These are phyloP conservation scores for Thelonectria discophora DNA, from an alignment of 2,329 filamentous ascomycete species.

Conservation along the genomic window DNA sequence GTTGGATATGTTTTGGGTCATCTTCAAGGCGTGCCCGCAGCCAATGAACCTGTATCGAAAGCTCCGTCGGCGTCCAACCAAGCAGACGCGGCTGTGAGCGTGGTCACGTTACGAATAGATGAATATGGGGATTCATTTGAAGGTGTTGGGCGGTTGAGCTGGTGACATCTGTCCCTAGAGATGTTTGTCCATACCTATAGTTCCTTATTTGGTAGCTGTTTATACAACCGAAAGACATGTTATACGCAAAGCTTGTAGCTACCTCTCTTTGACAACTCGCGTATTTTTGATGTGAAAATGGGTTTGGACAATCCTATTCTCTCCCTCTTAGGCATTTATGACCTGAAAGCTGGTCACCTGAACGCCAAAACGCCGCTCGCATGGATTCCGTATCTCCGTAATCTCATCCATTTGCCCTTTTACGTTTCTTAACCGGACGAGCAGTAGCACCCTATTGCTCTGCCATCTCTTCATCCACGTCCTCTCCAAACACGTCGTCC, in stretches of 20 bases:
- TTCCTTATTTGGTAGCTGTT: too few species aligned
- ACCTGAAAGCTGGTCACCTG: constrained; percentile 5
- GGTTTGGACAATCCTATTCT: background rate
- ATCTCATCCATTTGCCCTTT: constrained; percentile 3
- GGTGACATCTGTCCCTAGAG: too few species aligned
- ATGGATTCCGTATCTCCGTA: constrained; percentile 7
- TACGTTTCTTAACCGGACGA: background rate
- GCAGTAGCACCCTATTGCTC: constrained; percentile 43
- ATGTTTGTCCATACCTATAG: too few species aligned
- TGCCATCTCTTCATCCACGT: constrained; percentile 66
- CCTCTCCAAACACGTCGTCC: constrained; percentile 64
- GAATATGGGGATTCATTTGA: too few species aligned
- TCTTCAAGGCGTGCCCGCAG: background rate
- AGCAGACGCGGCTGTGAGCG: too few species aligned
- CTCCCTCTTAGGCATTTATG: constrained; percentile 11
- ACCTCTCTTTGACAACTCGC: background rate
- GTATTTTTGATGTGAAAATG: background rate
- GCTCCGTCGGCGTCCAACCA: too few species aligned
- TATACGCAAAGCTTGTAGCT: background rate
- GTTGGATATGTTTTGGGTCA: background rate
- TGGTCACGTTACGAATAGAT: too few species aligned
- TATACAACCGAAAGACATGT: too few species aligned
- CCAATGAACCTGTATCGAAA: background rate
- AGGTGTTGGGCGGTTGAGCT: too few species aligned
- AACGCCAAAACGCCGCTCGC: constrained; percentile 35